Base-by-base conservation (phyloP, 2,329 filamentous ascomycete genomes). In the Colletotrichum chrysophilum region DNA sequence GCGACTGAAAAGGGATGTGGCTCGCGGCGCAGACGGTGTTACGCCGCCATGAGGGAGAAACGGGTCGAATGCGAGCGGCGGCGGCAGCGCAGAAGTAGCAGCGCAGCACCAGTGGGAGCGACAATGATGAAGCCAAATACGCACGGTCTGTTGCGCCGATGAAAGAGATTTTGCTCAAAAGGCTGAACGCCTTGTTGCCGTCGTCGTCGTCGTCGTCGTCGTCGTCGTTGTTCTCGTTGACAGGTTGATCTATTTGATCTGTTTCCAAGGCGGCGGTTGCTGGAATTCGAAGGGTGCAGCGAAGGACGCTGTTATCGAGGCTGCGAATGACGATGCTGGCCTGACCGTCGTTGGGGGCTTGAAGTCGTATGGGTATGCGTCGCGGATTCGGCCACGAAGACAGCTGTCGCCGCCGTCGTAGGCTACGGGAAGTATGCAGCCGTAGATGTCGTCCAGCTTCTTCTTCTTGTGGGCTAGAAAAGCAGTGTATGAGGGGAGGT, bases 31-130 rank as follows among this genome's bases (percentile, higher is more conserved):
- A 74, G 62, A 52, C 68, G 43, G 61, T 62, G 14, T 83, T 79
- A 84, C 80, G 78, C 81, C 80, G 83, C 83, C 83, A 84, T 84
- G 79, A 52, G 43, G 43, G 74, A 64, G 69, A 32, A 66, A 58
- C 21, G 43, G 58, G 21, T 56, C 16, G n/a, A 38, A 24, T 43
- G 24, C 28, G 16, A 67, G 36, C 34, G 21, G 26, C 28, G 65
- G 66, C 55, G 52, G 28, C 65, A 32, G 48, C 28, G 55, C 66
- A 30, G n/a, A 43, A 16, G 38, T 61, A 30, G 36, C 10, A 24
- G 24, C 24, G 72, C 34, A 58, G n/a, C n/a, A 32, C 56, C 26
- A 36, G 36, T 21, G 21, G 52, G 16, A 38, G 30, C 18, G 38
- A 30, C 38, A 34, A 68, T n/a, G 14, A 18, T 38, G 34, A n/a